Base-by-base conservation (phyloP, 139 green algal species). In the Coccomyxa sp. region DNA sequence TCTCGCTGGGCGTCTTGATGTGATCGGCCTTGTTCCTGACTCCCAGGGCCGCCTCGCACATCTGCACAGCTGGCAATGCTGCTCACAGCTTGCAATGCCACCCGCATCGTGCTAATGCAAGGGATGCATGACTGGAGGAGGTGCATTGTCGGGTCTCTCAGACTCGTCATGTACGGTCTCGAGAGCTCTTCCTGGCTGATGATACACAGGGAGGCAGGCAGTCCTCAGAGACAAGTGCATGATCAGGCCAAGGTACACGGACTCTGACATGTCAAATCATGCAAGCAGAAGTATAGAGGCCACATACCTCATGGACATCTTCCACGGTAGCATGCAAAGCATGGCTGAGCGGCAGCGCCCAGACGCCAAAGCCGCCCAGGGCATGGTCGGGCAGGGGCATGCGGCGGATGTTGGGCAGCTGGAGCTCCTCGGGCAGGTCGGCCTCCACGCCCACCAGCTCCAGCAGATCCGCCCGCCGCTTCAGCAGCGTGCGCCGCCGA, bases 321-420 rank as follows among this genome's bases (percentile, higher is more conserved):
- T 93, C 89, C 37, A 91, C 84, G 6, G 81, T 90, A 72, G 88
- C 84, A 22, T 83, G 84, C n/a, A 87, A 74, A 50, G 88, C 40
- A 2, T 76, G 74, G 22, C 34, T 22, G 7, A 70, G 70, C 8
- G 38, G 36, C 8, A 82, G 12, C 31, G 73, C 82, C 31, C 71
- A 78, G 50, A 86, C 41, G 34, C 69, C 50, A 7, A 22, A 3
- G 50, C 50, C 50, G 27, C 22, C 50, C 50, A 64, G 22, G 50
- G 50, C 50, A 64, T 10, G 27, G 2, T 3, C 50, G 22, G 22
- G 50, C 18, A 7, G 5, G 27, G 1, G 50, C 18, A 18, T 64
- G 22, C 27, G 5, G 58, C 16, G 10, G 58, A 83, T 74, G 22
- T 72, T 64, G 7, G 40, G 31, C 8, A 64, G 29, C 31, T 58